phyloP scores from a whole-genome alignment of 139 green algal species.

The Tetratostichococcus sp. region DNA sequence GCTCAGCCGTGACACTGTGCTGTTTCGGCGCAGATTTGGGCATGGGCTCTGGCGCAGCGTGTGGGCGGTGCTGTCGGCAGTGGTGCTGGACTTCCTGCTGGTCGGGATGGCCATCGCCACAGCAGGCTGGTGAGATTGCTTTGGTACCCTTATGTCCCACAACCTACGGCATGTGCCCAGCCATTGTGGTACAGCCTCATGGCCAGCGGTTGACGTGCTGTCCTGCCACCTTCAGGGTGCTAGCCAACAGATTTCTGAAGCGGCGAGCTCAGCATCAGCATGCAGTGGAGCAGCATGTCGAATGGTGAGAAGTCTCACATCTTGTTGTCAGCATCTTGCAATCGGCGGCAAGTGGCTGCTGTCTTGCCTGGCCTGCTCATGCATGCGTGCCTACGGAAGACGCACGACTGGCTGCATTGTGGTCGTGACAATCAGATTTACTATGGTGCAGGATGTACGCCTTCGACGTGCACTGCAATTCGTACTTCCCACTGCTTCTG shows the following conservation, averaged over 20 bases:
- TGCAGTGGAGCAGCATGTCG: conserved; percentile 83
- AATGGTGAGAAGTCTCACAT: conserved; percentile 57
- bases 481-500: conserved; percentile 91
- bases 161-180: too few species aligned
- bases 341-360: too few species aligned
- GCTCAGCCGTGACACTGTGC: too few species aligned
- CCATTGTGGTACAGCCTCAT: too few species aligned
- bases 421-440: neutral
- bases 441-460: conserved; percentile 78
- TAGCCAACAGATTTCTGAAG: conserved; percentile 79
- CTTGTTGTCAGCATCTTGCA: too few species aligned
- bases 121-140: conserved; percentile 66
- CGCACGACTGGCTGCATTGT: too few species aligned
- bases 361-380: too few species aligned
- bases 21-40: conserved; percentile 55
- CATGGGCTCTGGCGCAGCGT: conserved; percentile 53
- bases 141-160: too few species aligned
- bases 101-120: conserved; percentile 74
- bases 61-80: conserved; percentile 49
- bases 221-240: conserved; percentile 40
- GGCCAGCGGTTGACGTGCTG: too few species aligned
- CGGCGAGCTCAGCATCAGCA: conserved; percentile 60
- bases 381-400: too few species aligned
- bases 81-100: conserved; percentile 84
- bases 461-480: conserved; percentile 99